Conservation (phyloP, 306 rosid genomes). For the Purshia tridentata region DNA sequence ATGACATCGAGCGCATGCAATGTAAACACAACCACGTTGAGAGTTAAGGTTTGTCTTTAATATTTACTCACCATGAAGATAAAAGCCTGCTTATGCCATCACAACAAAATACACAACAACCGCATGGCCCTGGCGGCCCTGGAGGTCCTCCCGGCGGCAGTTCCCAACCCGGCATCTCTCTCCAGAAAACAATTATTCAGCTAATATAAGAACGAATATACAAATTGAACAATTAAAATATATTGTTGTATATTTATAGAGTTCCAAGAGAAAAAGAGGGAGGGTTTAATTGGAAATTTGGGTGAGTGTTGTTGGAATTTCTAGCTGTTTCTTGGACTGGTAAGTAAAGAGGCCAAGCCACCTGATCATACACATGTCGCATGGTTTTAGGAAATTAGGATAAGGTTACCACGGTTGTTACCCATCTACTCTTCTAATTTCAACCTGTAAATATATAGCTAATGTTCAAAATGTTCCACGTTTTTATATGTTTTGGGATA, state of each 20-base stretch:
- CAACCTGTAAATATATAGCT: background rate
- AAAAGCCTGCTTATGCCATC: conserved; percentile 1
- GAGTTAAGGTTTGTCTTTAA: too few species aligned
- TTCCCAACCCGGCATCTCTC: conserved; percentile 6
- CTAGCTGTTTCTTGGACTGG: background rate
- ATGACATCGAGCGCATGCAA: too few species aligned
- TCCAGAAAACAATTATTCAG: background rate
- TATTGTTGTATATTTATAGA: background rate
- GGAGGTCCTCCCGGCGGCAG: conserved; percentile 13
- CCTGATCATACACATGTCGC: background rate
- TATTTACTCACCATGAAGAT: background rate
- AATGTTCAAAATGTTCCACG: background rate
- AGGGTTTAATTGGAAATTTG: background rate
- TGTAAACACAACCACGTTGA: too few species aligned
- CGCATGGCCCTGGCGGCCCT: conserved; percentile 4
- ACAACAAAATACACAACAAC: background rate
- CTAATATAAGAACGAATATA: too few species aligned
- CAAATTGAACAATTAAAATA: background rate
- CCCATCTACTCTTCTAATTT: background rate
- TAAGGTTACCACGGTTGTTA: background rate
- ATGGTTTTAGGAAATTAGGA: background rate
- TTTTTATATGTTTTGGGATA: too few species aligned
- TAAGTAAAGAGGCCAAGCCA: background rate
- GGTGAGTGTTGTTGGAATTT: background rate
- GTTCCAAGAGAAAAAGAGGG: background rate